Base-by-base conservation (phyloP, 2,329 filamentous ascomycete species). In the Ceratocystis destructans region DNA sequence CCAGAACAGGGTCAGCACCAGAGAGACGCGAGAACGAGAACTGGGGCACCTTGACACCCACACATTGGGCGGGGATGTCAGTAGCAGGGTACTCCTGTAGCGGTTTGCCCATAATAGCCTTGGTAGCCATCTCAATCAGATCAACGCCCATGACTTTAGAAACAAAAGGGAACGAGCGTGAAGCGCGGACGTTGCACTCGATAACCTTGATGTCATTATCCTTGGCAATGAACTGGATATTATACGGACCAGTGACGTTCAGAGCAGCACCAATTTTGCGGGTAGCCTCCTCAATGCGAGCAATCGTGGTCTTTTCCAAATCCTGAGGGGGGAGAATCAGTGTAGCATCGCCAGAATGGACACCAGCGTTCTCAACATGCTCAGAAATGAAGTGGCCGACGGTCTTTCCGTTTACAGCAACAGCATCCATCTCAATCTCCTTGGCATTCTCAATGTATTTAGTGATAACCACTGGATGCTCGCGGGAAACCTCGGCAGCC, bases 201-300 rank as follows among this genome's bases (percentile, higher is more conserved):
- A 99, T 99, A 70, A 99, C 94, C 81, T 97, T 97, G 81, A 99
- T 97, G 71, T 97, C 93, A 75, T 97, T 97, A 76, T 97, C 92
- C 80, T 97, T 97, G 72, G 94, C 94, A 72, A 99, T 99, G 79
- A 99, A 97, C 75, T 99, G 94, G 70, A 99, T 99, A 78, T 99
- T 99, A 83, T 88, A 96, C 25, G 94, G 94, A 62, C 94, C 94
- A 50, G 94, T 97, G 66, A 99, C 88, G 74, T 97, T 96, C 68
- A 97, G 83, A 17, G 94, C 93, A 69, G 88, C 87, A 70, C 88
- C 94, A 71, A 99, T 97, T 83, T 97, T 97, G 71, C 87, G 83
- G 15, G 94, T 97, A 2, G 94, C 94, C 75, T 96, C 92, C 75
- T 93, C 91, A 67, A 99, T 97, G 70, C 93, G 86, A 68, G 85